A percentile compares a stretch with the other conserved stretches of the same genome.
Conservation (phyloP, 1,284 basidiomycete genomes). For the Phellinidium pouzarii region DNA sequence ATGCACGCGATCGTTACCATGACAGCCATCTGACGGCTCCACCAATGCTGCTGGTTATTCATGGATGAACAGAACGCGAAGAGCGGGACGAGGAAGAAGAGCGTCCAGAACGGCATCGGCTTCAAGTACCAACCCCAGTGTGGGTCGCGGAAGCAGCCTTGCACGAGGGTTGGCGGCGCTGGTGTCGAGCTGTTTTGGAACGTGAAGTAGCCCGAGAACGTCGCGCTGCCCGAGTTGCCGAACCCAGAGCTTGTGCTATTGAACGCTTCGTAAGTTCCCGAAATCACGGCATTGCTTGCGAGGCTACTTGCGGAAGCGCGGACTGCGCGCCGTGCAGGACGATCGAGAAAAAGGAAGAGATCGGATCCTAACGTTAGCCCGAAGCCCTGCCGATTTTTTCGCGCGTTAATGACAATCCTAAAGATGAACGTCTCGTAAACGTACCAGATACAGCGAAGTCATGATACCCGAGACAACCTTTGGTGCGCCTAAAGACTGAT, state of each 20-base stretch:
- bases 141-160: slow-evolving; percentile 33
- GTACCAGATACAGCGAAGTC: slow-evolving; percentile 77
- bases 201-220: slow-evolving; percentile 66
- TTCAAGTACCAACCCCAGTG: slow-evolving; percentile 37
- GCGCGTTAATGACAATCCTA: slow-evolving; percentile 9
- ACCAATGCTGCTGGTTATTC: slow-evolving; percentile 35
- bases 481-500: slow-evolving; percentile 27
- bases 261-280: slow-evolving; percentile 64
- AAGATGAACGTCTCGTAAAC: slow-evolving; percentile 20
- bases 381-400: slow-evolving; percentile 49
- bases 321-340: slow-evolving; percentile 45
- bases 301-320: slow-evolving; percentile 45
- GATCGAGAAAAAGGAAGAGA: slow-evolving; percentile 75
- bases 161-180: slow-evolving; percentile 38
- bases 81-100: slow-evolving; percentile 35
- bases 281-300: slow-evolving; percentile 42
- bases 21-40: slow-evolving; percentile 33
- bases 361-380: slow-evolving; percentile 86
- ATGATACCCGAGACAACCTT: slow-evolving; percentile 79
- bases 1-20: slow-evolving; percentile 33
- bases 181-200: slow-evolving; percentile 51
- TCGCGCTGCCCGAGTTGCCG: slow-evolving; percentile 26
- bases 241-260: slow-evolving; percentile 39
- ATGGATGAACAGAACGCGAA: slow-evolving; percentile 34
- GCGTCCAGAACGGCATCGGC: slow-evolving; percentile 31